A percentile compares a stretch with the other conserved stretches of the same genome.
Conservation (phyloP, 441 rosid genomes). For the Adansonia rubrostipa region DNA sequence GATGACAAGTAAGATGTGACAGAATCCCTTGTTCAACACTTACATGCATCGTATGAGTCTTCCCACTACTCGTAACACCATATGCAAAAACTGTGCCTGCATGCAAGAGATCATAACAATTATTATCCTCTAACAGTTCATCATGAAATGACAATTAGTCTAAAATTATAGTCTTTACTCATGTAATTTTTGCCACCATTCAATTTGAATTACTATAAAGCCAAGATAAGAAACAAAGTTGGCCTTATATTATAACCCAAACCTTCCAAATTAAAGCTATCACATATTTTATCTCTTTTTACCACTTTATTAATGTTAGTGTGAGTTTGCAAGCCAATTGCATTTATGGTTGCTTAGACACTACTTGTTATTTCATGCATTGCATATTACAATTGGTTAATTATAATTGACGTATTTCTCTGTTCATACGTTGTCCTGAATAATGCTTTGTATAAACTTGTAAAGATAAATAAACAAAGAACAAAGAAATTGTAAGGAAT, state of each 20-base stretch:
- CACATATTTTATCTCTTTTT: not conserved
- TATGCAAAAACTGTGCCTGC: constrained; percentile 10
- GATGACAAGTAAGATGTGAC: not conserved
- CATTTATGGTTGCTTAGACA: too few species aligned
- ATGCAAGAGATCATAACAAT: constrained; percentile 37
- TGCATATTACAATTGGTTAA: too few species aligned
- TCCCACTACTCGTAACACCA: not conserved
- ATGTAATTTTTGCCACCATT: not conserved
- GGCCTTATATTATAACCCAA: not conserved
- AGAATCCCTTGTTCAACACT: constrained; percentile 18
- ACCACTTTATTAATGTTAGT: not conserved
- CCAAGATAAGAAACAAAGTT: not conserved
- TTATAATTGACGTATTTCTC: too few species aligned
- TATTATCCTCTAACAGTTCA: not conserved
- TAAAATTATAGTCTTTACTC: not conserved
- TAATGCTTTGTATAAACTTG: too few species aligned
- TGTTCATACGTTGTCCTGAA: too few species aligned
- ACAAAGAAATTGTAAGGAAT: too few species aligned
- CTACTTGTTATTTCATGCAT: too few species aligned
- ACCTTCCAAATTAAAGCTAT: constrained; percentile 1
- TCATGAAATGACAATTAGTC: not conserved
- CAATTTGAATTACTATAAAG: not conserved
- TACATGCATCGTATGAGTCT: constrained; percentile 7
- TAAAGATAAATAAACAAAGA: too few species aligned
- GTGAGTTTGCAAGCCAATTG: too few species aligned